Evolutionary conservation across 192 early-diverging fungal genomes (phyloP), one percentile per base, ranked within the genome.

Genomic region (Linnemannia zychae): DNA sequence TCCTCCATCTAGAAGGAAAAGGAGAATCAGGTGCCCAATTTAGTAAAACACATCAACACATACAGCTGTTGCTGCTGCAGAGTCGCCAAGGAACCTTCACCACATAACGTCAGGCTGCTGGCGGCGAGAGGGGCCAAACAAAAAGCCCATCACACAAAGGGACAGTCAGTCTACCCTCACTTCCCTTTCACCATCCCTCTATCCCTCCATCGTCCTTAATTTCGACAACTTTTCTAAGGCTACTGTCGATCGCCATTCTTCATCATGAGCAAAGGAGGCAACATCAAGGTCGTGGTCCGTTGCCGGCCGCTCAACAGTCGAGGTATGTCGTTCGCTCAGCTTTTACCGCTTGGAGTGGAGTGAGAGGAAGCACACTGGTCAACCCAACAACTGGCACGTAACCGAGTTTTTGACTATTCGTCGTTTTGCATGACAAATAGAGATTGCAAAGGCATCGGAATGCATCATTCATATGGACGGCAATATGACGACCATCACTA

Each of bases 261-360:
- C 46, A 78, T 28, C 49, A 85, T 85, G 83, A 85, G 83, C 37
- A 87, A 83, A 79, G 83, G 83, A 57, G 91, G 90, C 71, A 92
- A 91, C 79, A 93, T 93, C 85, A 93, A 92, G 74, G 95, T 96
- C 38, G 95, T 95, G 20, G 95, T 96, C 46, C 90, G 95, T 76
- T 96, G 95, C 90, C 91, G 95, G 50, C 95, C 95, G 28, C 82
- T 96, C 40, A 96, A 96, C 87, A 53, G 91, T 31, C 90, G 94
- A 88, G 95, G 93, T 93, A 77, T 74, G 57, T 17, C 57, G 40
- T 50, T 12, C 34, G 24, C 18, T 16, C 24, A 31, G 17, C 18
- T n/a, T n/a, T n/a, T n/a, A n/a, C n/a, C n/a, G n/a, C n/a, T n/a
- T n/a, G n/a, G 48, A 37, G 50, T 24, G 12, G 24, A 13, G 20